Percentiles rank a stretch among this genome's conserved stretches.
phyloP scores from a whole-genome alignment of 768 basidiomycete species.

The Tricholoma furcatifolium region DNA sequence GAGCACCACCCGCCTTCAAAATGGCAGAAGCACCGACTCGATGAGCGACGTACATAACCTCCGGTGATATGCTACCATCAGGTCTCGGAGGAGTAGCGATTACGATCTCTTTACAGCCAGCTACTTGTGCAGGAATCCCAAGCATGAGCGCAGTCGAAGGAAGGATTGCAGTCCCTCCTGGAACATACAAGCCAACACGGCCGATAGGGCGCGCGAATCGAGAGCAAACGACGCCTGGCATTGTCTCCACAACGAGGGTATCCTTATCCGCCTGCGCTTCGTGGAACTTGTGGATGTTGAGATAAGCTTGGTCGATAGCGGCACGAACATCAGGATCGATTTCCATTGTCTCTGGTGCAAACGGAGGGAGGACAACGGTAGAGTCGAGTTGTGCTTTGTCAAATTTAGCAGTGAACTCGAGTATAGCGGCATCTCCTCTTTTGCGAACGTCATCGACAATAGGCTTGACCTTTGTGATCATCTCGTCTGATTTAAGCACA shows the following conservation, averaged over 20 bases:
- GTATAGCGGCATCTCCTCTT: slow-evolving; percentile 83
- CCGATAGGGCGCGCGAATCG: slow-evolving; percentile 95
- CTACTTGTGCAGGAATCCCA: slow-evolving; percentile 96
- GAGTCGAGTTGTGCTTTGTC: slow-evolving; percentile 76
- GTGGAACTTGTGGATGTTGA: slow-evolving; percentile 91
- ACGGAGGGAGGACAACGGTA: slow-evolving; percentile 79
- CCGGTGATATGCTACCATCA: slow-evolving; percentile 92
- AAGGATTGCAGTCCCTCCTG: slow-evolving; percentile 94
- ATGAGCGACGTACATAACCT: slow-evolving; percentile 95
- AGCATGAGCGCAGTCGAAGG: slow-evolving; percentile 98
- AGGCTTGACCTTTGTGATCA: slow-evolving; percentile 92
- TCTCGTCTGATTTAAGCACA: slow-evolving; percentile 82
- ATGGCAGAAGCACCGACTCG: slow-evolving; percentile 89
- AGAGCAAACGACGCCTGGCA: slow-evolving; percentile 96
- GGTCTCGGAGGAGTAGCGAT: slow-evolving; percentile 94
- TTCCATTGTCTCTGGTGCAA: slow-evolving; percentile 58
- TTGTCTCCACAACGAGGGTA: slow-evolving; percentile 86
- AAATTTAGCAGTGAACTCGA: slow-evolving; percentile 90
- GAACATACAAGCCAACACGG: slow-evolving; percentile 94
- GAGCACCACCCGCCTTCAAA: slow-evolving; percentile 93
- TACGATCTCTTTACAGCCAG: slow-evolving; percentile 89
- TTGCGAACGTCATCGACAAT: slow-evolving; percentile 87
- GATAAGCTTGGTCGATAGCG: slow-evolving; percentile 89
- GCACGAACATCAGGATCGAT: slow-evolving; percentile 63
- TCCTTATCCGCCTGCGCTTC: slow-evolving; percentile 76